Percentiles rank a stretch among this genome's conserved stretches.
These are phyloP conservation scores for Penicillium crustosum DNA, from an alignment of 2,329 filamentous ascomycete species.

Conservation along the genomic window DNA sequence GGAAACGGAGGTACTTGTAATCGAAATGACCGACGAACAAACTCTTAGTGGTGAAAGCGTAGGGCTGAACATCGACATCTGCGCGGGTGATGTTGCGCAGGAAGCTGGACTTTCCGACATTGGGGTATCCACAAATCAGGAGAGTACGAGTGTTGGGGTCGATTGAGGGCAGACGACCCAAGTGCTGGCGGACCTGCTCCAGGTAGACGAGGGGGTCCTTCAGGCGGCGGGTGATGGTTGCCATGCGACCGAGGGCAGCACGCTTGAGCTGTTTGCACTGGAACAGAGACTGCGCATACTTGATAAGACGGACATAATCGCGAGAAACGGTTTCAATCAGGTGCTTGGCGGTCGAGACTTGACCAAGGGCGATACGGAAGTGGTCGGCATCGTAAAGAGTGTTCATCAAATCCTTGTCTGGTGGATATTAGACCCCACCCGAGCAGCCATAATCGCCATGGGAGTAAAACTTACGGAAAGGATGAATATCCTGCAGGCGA, in stretches of 20 bases:
- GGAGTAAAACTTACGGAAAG: constrained; percentile 65
- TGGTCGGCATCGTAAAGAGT: constrained; percentile 98
- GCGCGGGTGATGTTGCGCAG: constrained; percentile 87
- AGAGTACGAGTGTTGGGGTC: constrained; percentile 96
- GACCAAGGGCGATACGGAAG: constrained; percentile 93
- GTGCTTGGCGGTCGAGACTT: constrained; percentile 93
- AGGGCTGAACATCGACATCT: constrained; percentile 95
- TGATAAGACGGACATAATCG: constrained; percentile 93
- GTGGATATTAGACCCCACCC: constrained; percentile 19
- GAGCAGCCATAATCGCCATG: neutral
- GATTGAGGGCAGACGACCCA: constrained; percentile 96
- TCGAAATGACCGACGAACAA: constrained; percentile 98
- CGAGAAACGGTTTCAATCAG: constrained; percentile 93
- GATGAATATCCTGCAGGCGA: constrained; percentile 88
- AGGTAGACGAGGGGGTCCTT: constrained; percentile 95
- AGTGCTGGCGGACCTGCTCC: constrained; percentile 93
- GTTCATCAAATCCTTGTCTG: constrained; percentile 81
- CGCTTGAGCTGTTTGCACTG: constrained; percentile 99
- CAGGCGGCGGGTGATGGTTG: constrained; percentile 88
- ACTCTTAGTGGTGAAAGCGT: constrained; percentile 97
- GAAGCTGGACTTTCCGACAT: constrained; percentile 97
- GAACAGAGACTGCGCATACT: constrained; percentile 95
- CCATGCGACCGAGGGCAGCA: constrained; percentile 95
- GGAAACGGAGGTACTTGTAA: constrained; percentile 87
- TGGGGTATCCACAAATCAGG: constrained; percentile 95